phyloP scores from a whole-genome alignment of 495 filamentous ascomycete species.

The Halenospora varia region DNA sequence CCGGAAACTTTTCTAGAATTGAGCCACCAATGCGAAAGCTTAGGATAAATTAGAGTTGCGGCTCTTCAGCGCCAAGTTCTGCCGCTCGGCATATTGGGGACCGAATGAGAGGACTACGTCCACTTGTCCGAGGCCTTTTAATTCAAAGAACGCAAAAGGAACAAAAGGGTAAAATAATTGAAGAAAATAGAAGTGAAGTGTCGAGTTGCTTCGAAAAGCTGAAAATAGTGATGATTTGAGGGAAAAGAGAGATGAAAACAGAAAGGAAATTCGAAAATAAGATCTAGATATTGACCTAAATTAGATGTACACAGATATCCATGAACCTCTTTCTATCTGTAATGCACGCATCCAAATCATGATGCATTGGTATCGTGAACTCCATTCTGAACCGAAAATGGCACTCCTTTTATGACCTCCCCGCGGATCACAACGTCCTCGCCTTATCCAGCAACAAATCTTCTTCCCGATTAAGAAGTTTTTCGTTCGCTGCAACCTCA shows the following conservation, averaged over 20 bases:
- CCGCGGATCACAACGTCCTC: background rate
- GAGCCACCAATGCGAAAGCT: slow-evolving; percentile 11
- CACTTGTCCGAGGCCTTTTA: too few relatives aligned
- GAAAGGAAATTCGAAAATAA: background rate
- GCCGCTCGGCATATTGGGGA: background rate
- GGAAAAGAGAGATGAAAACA: too few relatives aligned
- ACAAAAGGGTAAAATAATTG: background rate
- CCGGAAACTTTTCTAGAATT: slow-evolving; percentile 5
- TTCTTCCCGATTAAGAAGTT: background rate
- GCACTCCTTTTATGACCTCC: too few relatives aligned
- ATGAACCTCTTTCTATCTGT: too few relatives aligned
- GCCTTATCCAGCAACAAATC: background rate
- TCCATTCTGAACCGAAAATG: too few relatives aligned
- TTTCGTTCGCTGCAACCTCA: slow-evolving; percentile 6
- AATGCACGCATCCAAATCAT: background rate
- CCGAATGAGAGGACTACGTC: background rate
- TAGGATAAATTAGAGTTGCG: background rate
- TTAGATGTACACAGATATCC: too few relatives aligned
- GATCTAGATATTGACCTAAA: background rate
- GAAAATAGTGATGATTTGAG: too few relatives aligned
- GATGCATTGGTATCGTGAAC: background rate
- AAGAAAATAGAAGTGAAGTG: too few relatives aligned
- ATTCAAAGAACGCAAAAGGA: background rate
- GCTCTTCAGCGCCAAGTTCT: background rate
- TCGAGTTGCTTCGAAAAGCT: too few relatives aligned